Evolutionary conservation across 345 rosid genomes (phyloP).

Genomic region (Hibiscus trionum): DNA sequence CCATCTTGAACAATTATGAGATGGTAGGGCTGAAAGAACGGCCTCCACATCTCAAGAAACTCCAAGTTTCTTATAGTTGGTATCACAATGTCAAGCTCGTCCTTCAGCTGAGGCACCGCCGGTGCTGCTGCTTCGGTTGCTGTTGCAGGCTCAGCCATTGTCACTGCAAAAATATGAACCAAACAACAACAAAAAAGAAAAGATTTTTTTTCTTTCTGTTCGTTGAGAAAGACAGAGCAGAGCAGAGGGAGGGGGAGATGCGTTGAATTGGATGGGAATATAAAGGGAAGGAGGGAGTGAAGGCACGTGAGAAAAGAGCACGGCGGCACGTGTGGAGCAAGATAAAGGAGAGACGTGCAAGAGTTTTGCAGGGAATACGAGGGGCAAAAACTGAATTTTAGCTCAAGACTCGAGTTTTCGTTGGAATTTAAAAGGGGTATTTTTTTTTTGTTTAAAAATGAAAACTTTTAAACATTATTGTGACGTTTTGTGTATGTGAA

Average conservation of each 20-base stretch:
- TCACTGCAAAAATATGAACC: neutral
- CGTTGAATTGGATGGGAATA: neutral
- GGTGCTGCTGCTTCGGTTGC: slow-evolving; percentile 30
- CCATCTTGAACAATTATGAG: slow-evolving; percentile 95
- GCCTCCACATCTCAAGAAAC: slow-evolving; percentile 98
- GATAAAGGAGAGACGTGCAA: neutral
- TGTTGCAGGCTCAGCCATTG: slow-evolving; percentile 49
- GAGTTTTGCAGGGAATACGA: neutral
- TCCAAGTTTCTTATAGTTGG: slow-evolving; percentile 93
- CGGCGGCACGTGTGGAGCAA: neutral
- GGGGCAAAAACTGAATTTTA: neutral
- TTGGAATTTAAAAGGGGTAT: too few species aligned
- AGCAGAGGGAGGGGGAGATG: neutral
- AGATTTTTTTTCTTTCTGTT: neutral
- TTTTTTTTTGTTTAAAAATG: too few species aligned
- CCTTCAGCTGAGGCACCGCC: slow-evolving; percentile 45
- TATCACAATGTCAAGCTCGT: slow-evolving; percentile 89
- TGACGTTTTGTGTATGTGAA: too few species aligned
- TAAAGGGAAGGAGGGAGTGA: neutral
- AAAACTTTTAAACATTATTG: too few species aligned
- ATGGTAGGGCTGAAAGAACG: slow-evolving; percentile 88
- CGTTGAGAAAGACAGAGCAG: neutral
- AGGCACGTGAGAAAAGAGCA: neutral
- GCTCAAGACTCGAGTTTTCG: neutral
- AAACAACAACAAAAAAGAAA: neutral